Conservation (phyloP, 306 rosid genomes). For the Alnus rubra region DNA sequence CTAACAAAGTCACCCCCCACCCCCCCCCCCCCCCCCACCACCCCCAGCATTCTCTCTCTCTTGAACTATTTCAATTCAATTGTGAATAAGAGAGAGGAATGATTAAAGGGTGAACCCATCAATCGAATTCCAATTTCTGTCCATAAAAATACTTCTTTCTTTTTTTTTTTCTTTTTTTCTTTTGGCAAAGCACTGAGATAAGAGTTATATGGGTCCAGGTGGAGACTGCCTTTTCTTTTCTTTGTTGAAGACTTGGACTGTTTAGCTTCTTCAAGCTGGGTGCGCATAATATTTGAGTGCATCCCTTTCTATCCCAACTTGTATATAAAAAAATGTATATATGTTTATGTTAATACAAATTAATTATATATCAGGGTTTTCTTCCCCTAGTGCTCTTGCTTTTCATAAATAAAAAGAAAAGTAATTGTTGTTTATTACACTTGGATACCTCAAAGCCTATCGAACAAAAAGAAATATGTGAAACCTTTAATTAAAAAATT, state of each 20-base stretch:
- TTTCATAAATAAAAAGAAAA: background rate
- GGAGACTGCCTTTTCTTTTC: slow-evolving; percentile 41
- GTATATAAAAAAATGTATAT: background rate
- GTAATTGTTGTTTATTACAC: background rate
- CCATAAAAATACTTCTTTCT: slow-evolving; percentile 42
- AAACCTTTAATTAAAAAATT: background rate
- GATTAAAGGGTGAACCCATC: slow-evolving; percentile 75
- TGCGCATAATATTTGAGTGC: slow-evolving; percentile 49
- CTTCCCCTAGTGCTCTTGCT: background rate
- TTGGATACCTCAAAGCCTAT: background rate
- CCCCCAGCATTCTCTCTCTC: slow-evolving; percentile 1
- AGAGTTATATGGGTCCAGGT: slow-evolving; percentile 59
- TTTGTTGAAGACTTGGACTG: slow-evolving; percentile 37
- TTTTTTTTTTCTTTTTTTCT: slow-evolving; percentile 41
- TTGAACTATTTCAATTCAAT: slow-evolving; percentile 24
- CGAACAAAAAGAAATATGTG: background rate
- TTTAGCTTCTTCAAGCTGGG: slow-evolving; percentile 39
- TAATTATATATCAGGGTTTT: background rate
- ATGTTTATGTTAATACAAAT: background rate
- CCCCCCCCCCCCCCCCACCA: background rate
- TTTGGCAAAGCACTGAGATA: slow-evolving; percentile 65
- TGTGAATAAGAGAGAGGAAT: slow-evolving; percentile 43
- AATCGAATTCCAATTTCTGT: slow-evolving; percentile 78
- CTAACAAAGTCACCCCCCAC: slow-evolving; percentile 25
- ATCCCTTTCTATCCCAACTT: slow-evolving; percentile 20